Evolutionary conservation across 31 red algal genomes (phyloP).

Genomic region (Odonthalia washingtoniensis): DNA sequence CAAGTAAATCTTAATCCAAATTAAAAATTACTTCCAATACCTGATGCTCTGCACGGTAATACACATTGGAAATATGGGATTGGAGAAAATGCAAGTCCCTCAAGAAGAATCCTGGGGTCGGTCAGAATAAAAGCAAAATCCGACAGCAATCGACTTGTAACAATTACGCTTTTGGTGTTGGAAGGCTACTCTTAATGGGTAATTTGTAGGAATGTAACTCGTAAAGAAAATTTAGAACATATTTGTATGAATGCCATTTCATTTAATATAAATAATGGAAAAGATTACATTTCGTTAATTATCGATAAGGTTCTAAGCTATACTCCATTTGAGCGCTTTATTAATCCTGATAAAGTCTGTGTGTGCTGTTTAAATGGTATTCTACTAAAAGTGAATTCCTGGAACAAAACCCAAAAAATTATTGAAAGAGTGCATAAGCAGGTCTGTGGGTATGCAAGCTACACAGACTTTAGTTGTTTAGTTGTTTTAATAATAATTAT

Average conservation of each 20-base stretch:
- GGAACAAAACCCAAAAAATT: background rate
- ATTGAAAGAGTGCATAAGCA: background rate
- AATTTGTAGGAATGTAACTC: background rate
- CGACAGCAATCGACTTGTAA: background rate
- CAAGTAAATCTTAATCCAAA: background rate
- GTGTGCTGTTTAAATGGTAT: background rate
- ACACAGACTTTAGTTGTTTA: background rate
- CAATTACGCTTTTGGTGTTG: slow-evolving; percentile 1
- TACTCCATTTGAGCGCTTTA: background rate
- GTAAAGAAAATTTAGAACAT: slow-evolving; percentile 28
- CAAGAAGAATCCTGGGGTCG: slow-evolving; percentile 20
- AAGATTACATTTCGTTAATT: background rate
- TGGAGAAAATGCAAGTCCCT: background rate
- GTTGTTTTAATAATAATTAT: too few relatives aligned
- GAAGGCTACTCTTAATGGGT: slow-evolving; percentile 38
- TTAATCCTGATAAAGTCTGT: background rate
- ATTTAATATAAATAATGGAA: background rate
- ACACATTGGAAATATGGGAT: slow-evolving; percentile 10
- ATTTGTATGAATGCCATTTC: slow-evolving; percentile 8
- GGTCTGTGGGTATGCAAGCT: background rate
- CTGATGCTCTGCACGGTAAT: background rate
- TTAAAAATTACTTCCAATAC: slow-evolving; percentile 6
- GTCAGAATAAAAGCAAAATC: background rate
- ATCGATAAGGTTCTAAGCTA: background rate
- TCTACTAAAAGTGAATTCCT: background rate